Conservation (phyloP, 108 stramenopile species). For the Skeletonema grethae region DNA sequence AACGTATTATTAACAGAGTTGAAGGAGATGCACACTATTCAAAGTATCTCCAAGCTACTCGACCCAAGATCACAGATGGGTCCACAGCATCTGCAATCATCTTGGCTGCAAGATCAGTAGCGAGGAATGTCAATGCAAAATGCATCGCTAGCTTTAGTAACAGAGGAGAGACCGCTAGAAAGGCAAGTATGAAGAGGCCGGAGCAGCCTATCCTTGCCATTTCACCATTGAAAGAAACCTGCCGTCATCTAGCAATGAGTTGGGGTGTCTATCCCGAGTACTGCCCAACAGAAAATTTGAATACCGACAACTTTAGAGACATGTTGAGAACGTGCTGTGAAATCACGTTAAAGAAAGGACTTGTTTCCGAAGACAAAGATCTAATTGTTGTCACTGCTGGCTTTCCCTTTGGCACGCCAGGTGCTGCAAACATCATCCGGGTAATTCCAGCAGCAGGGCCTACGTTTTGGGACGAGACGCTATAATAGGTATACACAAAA, state of each 20-base stretch:
- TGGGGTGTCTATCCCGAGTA: slow-evolving; percentile 94
- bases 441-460: slow-evolving; percentile 1
- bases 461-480: not conserved
- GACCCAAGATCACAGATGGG: slow-evolving; percentile 56
- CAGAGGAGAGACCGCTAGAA: slow-evolving; percentile 90
- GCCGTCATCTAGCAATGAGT: slow-evolving; percentile 84
- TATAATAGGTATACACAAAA: too few species aligned
- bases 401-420: slow-evolving; percentile 1
- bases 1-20: slow-evolving; percentile 82
- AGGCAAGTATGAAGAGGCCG: slow-evolving; percentile 97
- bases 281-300: slow-evolving; percentile 66
- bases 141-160: slow-evolving; percentile 91
- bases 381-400: slow-evolving; percentile 61
- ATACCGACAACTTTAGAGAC: slow-evolving; percentile 77
- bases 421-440: not conserved
- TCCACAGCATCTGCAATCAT: slow-evolving; percentile 93
- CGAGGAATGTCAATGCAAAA: slow-evolving; percentile 82
- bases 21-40: slow-evolving; percentile 86
- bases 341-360: slow-evolving; percentile 84
- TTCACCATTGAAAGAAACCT: slow-evolving; percentile 84
- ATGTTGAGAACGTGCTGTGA: slow-evolving; percentile 80
- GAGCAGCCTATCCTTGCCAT: slow-evolving; percentile 92
- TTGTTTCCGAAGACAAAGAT: slow-evolving; percentile 85
- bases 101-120: slow-evolving; percentile 74
- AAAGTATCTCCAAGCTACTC: slow-evolving; percentile 45